Base-by-base conservation (phyloP, 805 yeast genomes). In the Clavispora carvajalis region DNA sequence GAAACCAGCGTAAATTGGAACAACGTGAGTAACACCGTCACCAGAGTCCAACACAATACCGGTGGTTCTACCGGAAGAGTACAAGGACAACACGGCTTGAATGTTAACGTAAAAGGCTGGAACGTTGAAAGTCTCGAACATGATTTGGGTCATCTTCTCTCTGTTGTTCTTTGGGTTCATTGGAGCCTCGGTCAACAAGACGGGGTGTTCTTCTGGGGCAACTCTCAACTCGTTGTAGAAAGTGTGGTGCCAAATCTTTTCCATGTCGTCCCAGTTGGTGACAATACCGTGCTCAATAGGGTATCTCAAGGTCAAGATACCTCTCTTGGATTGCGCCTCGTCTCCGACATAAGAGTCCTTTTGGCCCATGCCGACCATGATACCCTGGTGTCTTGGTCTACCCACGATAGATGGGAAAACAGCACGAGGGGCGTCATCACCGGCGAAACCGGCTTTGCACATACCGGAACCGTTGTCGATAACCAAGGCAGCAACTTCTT, bases 371-470 rank as follows among this genome's bases (percentile, higher is more conserved):
- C 99, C 99, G 60, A 91, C 98, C 97, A 90, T 90, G 80, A 89
- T 90, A 83, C 98, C 98, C 74, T 93, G 98, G 73, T 93, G 99
- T 82, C 96, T 90, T 79, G 99, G 98, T 79, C 99, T 93, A 77
- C 99, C 99, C 54, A 91, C 99, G 65, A 93, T 91, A 50, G 98
- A 93, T 67, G 99, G 99, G 91, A 93, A 93, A 59, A 93, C 99
- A 63, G 99, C 98, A 74, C 97, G 86, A 69, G 99, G 99, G 54
- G 98, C 98, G 78, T 93, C 99, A 69, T 93, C 98, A 79, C 99
- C 99, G 82, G 99, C 98, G 71, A 90, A 93, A 76, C 99, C 99
- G 91, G 99, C 99, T 73, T 93, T 93, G 84, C 99, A 93, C 98
- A 93, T 93, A 82, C 99, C 99, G 67, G 99, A 93, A 79, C 99